Evolutionary conservation across 1,139 yeast species (phyloP).

Genomic region (Kazachstania sp.): DNA sequence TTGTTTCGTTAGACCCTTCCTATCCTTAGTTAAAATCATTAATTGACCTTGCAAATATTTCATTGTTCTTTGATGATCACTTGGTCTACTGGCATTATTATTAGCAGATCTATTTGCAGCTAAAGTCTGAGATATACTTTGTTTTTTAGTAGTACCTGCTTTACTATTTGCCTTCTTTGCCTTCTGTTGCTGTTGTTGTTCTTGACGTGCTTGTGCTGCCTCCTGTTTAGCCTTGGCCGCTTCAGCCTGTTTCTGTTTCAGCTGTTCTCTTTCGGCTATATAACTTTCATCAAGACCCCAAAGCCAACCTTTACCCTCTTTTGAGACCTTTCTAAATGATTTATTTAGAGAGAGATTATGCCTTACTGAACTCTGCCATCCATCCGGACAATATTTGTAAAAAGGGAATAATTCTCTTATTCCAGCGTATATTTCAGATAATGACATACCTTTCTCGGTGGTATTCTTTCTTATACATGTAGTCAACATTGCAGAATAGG

Average conservation of each 20-base stretch:
- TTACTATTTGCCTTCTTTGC: constrained; percentile 18
- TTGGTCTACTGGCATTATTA: constrained; percentile 9
- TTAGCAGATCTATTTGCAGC: constrained; percentile 30
- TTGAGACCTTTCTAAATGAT: constrained; percentile 66
- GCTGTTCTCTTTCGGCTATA: constrained; percentile 70
- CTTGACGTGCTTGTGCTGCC: constrained; percentile 47
- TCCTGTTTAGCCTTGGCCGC: constrained; percentile 50
- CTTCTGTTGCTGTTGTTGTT: constrained; percentile 41
- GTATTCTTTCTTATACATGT: constrained; percentile 63
- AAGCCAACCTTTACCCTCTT: constrained; percentile 84
- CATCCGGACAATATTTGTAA: constrained; percentile 87
- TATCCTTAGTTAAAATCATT: constrained; percentile 57
- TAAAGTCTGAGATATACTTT: constrained; percentile 30
- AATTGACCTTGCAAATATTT: constrained; percentile 65
- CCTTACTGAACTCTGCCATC: constrained; percentile 93
- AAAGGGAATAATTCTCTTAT: constrained; percentile 85
- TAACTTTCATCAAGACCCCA: constrained; percentile 88
- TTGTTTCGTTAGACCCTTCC: constrained; percentile 61
- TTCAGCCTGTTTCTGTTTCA: constrained; percentile 60
- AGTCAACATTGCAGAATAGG: constrained; percentile 73
- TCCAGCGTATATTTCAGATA: constrained; percentile 78
- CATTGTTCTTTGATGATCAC: constrained; percentile 31
- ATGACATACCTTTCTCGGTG: constrained; percentile 63
- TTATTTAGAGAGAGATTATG: constrained; percentile 83
- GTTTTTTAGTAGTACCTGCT: constrained; percentile 17